These are phyloP conservation scores for Saussurea involucrata DNA, from an alignment of 129 eudicot species.

Conservation along the genomic window DNA sequence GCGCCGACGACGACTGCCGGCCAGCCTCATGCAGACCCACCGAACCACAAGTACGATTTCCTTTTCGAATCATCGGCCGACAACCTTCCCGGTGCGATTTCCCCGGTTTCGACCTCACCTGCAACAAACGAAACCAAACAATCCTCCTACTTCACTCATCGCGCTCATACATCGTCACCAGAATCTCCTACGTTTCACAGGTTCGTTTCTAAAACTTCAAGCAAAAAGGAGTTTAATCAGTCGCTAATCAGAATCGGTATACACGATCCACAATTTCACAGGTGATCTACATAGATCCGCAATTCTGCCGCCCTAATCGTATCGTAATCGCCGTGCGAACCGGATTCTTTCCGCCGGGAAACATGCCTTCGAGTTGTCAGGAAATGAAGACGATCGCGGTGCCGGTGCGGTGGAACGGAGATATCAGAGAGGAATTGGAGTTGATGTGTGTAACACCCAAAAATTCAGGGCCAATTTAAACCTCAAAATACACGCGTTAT, in stretches of 20 bases:
- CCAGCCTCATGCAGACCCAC: slow-evolving; percentile 31
- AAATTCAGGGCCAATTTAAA: too few relatives aligned
- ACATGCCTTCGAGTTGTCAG: slow-evolving; percentile 32
- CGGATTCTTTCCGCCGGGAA: background rate
- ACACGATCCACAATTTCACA: slow-evolving; percentile 4
- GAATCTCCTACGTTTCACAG: slow-evolving; percentile 39
- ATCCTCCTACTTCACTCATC: slow-evolving; percentile 38
- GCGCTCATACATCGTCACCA: slow-evolving; percentile 30
- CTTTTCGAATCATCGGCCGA: slow-evolving; percentile 43
- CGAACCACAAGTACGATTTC: slow-evolving; percentile 50
- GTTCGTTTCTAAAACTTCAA: background rate
- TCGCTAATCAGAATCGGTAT: background rate
- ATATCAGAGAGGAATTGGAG: slow-evolving; percentile 26
- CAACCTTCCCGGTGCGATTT: slow-evolving; percentile 45
- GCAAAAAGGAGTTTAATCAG: background rate
- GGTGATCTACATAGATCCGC: slow-evolving; percentile 40
- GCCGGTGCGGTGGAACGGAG: slow-evolving; percentile 29
- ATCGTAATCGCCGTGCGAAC: slow-evolving; percentile 33
- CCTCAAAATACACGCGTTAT: too few relatives aligned
- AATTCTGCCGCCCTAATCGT: slow-evolving; percentile 35
- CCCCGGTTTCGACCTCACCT: slow-evolving; percentile 55
- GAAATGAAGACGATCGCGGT: slow-evolving; percentile 16
- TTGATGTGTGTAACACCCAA: too few relatives aligned
- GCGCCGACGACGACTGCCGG: slow-evolving; percentile 4
- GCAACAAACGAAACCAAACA: slow-evolving; percentile 36